phyloP scores from a whole-genome alignment of 2,329 filamentous ascomycete species.

The Daldinia eschscholtzii region DNA sequence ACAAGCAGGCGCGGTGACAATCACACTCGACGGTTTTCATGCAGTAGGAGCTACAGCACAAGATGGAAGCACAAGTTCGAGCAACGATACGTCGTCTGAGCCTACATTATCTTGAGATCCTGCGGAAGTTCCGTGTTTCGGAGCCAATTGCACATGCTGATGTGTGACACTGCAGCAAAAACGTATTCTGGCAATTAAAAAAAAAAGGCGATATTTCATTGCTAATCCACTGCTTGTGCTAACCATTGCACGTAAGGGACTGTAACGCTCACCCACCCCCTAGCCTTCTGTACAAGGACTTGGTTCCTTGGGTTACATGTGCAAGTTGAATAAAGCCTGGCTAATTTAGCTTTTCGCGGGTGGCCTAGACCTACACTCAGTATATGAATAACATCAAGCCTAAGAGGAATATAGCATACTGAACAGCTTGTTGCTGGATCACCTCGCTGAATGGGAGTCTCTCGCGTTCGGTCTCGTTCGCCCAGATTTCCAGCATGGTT shows the following conservation, averaged over 20 bases:
- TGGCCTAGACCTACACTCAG: constrained; percentile 40
- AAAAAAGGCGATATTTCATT: constrained; percentile 32
- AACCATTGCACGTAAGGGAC: constrained; percentile 35
- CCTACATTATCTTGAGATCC: constrained; percentile 43
- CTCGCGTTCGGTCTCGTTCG: constrained; percentile 43
- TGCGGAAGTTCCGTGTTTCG: constrained; percentile 36
- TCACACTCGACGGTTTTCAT: constrained; percentile 85
- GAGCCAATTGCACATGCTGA: constrained; percentile 28
- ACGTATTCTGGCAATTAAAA: constrained; percentile 23
- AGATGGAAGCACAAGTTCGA: constrained; percentile 35
- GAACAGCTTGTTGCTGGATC: constrained; percentile 44
- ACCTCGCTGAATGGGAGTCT: constrained; percentile 48
- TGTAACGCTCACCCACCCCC: constrained; percentile 29
- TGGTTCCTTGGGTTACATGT: constrained; percentile 40
- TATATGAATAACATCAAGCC: constrained; percentile 15
- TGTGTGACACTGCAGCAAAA: constrained; percentile 39
- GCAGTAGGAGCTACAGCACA: constrained; percentile 59
- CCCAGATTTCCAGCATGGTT: constrained; percentile 50
- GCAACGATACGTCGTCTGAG: constrained; percentile 42
- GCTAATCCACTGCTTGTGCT: constrained; percentile 33
- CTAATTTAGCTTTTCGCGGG: constrained; percentile 35
- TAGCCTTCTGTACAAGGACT: constrained; percentile 23
- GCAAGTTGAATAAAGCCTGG: constrained; percentile 33
- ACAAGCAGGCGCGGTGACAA: constrained; percentile 90
- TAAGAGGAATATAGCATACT: constrained; percentile 36